These are phyloP conservation scores for Phtheirospermum japonicum DNA, from an alignment of 257 asterid species.

Conservation along the genomic window DNA sequence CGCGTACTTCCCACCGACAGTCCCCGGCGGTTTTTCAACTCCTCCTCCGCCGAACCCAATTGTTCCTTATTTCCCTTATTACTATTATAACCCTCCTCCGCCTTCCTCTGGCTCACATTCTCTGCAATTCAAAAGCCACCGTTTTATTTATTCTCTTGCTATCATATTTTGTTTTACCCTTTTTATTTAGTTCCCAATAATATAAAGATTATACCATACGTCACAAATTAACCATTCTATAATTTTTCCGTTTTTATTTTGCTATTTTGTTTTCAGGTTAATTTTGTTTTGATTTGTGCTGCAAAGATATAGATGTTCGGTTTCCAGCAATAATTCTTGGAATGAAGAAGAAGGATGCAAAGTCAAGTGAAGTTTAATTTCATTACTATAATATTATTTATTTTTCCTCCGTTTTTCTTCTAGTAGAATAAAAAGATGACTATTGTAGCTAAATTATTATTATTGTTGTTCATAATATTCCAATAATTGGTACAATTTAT, in stretches of 20 bases:
- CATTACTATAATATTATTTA: background rate
- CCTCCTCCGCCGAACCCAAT: conserved; percentile 66
- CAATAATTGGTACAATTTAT: conserved; percentile 25
- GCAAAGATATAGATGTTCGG: too few relatives aligned
- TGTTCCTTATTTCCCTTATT: conserved; percentile 52
- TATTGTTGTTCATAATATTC: conserved; percentile 32
- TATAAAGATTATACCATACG: background rate
- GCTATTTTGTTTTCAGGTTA: conserved; percentile 27
- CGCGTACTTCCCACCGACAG: conserved; percentile 36
- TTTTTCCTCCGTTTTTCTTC: background rate
- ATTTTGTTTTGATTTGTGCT: background rate
- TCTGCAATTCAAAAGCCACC: conserved; percentile 20
- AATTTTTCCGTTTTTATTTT: background rate
- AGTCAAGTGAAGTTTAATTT: conserved; percentile 24
- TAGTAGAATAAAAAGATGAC: conserved; percentile 23
- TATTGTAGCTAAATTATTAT: conserved; percentile 28
- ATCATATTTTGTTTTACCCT: conserved; percentile 26
- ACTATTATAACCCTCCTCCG: conserved; percentile 43
- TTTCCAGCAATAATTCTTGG: too few relatives aligned
- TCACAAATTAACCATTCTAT: background rate
- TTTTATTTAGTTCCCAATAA: conserved; percentile 12
- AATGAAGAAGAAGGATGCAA: too few relatives aligned
- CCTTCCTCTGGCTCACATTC: conserved; percentile 17
- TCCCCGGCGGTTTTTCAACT: conserved; percentile 22
- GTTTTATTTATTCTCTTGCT: conserved; percentile 11